Conservation (phyloP, 1,284 basidiomycete species). For the Schizophyllum commune region DNA sequence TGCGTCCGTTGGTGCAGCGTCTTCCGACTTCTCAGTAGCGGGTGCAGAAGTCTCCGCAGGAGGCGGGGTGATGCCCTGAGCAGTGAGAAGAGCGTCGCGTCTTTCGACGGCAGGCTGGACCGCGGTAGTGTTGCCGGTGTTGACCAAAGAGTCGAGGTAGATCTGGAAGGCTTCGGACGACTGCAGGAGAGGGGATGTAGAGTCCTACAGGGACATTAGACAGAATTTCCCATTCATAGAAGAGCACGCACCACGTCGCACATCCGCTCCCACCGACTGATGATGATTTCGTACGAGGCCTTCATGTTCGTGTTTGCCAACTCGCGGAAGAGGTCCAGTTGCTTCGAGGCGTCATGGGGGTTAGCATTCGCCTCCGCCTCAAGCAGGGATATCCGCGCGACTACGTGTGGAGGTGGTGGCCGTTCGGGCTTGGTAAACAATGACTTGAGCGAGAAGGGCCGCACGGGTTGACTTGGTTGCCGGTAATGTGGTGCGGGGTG, state of each 20-base stretch:
- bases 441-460: background rate
- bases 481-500: background rate
- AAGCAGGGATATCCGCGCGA: constrained; percentile 60
- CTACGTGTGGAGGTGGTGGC: constrained; percentile 53
- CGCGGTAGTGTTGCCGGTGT: constrained; percentile 47
- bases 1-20: constrained; percentile 9
- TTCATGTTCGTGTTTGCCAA: constrained; percentile 54
- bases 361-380: constrained; percentile 70
- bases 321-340: constrained; percentile 63
- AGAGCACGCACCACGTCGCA: constrained; percentile 62
- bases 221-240: constrained; percentile 2
- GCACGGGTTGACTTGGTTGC: background rate
- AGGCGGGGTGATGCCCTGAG: constrained; percentile 13
- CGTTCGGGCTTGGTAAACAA: background rate
- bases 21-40: constrained; percentile 15
- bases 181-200: constrained; percentile 54
- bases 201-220: constrained; percentile 36
- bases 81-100: constrained; percentile 55
- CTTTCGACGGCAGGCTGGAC: constrained; percentile 57
- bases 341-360: constrained; percentile 58
- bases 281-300: constrained; percentile 61
- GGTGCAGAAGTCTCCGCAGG: constrained; percentile 14
- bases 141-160: constrained; percentile 62
- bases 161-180: constrained; percentile 65
- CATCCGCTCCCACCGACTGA: constrained; percentile 74